phyloP scores from a whole-genome alignment of 2,329 filamentous ascomycete species.

The Grosmannia penicillata region DNA sequence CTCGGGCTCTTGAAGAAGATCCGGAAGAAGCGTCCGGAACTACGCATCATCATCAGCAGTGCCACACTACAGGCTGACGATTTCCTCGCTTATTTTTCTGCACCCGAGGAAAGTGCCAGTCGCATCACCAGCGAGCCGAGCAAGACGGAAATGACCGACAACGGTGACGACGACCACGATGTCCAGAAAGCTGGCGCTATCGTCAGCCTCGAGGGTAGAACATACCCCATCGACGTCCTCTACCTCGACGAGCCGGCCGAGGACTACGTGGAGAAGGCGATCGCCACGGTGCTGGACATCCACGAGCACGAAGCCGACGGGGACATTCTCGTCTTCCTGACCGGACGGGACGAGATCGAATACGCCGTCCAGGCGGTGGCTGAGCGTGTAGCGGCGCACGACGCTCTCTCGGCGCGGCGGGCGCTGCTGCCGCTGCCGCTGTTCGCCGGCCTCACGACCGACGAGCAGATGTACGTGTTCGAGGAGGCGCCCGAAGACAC shows the following conservation, averaged over 20 bases:
- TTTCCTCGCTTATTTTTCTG: slow-evolving; percentile 64
- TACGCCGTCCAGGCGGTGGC: slow-evolving; percentile 62
- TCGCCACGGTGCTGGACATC: slow-evolving; percentile 77
- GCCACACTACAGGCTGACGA: slow-evolving; percentile 83
- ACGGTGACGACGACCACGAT: slow-evolving; percentile 15
- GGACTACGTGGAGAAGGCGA: slow-evolving; percentile 71
- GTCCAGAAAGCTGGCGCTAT: slow-evolving; percentile 40
- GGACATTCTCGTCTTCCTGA: slow-evolving; percentile 83
- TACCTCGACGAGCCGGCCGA: slow-evolving; percentile 67
- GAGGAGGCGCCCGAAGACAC: slow-evolving; percentile 68
- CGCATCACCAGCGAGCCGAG: slow-evolving; percentile 1
- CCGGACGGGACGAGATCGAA: slow-evolving; percentile 88
- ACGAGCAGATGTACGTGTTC: slow-evolving; percentile 92
- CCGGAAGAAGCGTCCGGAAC: slow-evolving; percentile 58
- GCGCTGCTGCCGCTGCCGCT: slow-evolving; percentile 60
- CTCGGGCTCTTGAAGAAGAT: slow-evolving; percentile 89
- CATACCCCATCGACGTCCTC: slow-evolving; percentile 76
- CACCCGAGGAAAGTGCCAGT: slow-evolving; percentile 16
- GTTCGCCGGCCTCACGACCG: slow-evolving; percentile 76
- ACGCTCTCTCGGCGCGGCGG: slow-evolving; percentile 29
- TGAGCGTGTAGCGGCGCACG: slow-evolving; percentile 49
- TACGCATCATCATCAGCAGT: slow-evolving; percentile 83
- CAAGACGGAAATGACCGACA: slow-evolving; percentile 6
- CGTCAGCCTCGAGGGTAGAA: slow-evolving; percentile 73
- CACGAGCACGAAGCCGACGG: slow-evolving; percentile 67